Conservation (phyloP, 2,329 filamentous ascomycete genomes). For the Fusarium tuaranense region DNA sequence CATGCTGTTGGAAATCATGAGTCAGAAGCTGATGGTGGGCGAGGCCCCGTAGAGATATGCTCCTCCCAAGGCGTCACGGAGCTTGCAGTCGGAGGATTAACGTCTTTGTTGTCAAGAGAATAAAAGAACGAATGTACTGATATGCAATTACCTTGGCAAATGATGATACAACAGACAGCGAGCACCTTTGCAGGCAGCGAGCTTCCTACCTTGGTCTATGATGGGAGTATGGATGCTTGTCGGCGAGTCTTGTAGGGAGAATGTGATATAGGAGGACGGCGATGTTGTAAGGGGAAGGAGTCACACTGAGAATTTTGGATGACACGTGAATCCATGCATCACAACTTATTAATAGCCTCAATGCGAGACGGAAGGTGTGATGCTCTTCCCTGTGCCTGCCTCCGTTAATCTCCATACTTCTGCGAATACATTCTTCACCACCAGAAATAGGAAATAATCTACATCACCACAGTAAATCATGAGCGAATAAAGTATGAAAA, state of each 20-base stretch:
- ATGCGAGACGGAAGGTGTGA: not conserved
- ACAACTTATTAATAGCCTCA: slow-evolving; percentile 7
- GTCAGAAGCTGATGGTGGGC: not conserved
- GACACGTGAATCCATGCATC: not conserved
- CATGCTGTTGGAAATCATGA: slow-evolving; percentile 13
- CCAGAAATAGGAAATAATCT: not conserved
- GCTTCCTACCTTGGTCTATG: slow-evolving; percentile 17
- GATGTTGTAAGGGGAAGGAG: slow-evolving; percentile 38
- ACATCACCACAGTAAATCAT: not conserved
- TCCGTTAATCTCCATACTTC: not conserved
- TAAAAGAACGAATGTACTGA: slow-evolving; percentile 37
- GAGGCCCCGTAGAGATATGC: not conserved
- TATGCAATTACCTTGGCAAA: slow-evolving; percentile 23
- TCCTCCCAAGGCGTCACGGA: not conserved
- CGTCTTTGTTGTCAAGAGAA: slow-evolving; percentile 6
- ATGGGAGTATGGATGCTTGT: slow-evolving; percentile 38
- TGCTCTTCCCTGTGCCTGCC: not conserved
- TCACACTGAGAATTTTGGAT: slow-evolving; percentile 11
- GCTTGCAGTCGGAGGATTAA: not conserved
- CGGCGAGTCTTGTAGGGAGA: slow-evolving; percentile 34
- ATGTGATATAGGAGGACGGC: slow-evolving; percentile 16
- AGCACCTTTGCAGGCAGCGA: slow-evolving; percentile 4
- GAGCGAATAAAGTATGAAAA: not conserved
- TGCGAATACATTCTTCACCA: not conserved
- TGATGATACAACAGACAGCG: slow-evolving; percentile 17